Percentiles rank a stretch among this genome's conserved stretches.
Conservation (phyloP, 2,329 filamentous ascomycete genomes). For the Talaromyces sp. region DNA sequence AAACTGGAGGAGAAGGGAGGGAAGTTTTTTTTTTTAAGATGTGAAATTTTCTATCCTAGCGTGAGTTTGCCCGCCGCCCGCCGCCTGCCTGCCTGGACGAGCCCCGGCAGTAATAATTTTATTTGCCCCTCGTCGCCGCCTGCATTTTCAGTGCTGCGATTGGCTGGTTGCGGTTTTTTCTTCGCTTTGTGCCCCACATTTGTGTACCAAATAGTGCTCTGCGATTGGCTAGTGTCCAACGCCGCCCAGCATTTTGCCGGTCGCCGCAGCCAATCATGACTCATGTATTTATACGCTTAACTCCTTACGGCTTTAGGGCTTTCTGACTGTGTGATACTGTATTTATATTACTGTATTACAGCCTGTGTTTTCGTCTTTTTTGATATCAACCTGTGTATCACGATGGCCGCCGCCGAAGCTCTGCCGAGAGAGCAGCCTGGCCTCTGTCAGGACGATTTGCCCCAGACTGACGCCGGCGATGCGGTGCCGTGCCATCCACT, state of each 20-base stretch:
- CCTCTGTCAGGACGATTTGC: conserved; percentile 1
- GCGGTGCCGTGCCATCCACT: conserved; percentile 75
- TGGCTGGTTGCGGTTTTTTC: neutral
- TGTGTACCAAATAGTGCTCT: neutral
- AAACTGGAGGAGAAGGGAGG: conserved; percentile 18
- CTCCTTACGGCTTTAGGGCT: neutral
- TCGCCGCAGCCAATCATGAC: neutral
- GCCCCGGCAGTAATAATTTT: neutral
- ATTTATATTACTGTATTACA: neutral
- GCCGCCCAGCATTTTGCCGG: neutral
- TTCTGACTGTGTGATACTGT: neutral
- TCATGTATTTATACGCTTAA: neutral
- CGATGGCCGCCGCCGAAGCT: conserved; percentile 7
- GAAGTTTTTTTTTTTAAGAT: conserved; percentile 15
- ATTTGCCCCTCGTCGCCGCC: conserved; percentile 6
- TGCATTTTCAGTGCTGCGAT: neutral
- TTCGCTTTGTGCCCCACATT: neutral
- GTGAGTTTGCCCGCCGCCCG: conserved; percentile 14
- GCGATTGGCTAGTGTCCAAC: neutral
- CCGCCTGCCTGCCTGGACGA: neutral
- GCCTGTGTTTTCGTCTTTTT: neutral
- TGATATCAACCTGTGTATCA: neutral
- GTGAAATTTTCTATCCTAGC: conserved; percentile 24
- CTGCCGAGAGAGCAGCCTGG: neutral
- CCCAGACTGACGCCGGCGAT: conserved; percentile 20